These are phyloP conservation scores for Stephania japonica DNA, from an alignment of 164 flowering plant species.

Conservation along the genomic window DNA sequence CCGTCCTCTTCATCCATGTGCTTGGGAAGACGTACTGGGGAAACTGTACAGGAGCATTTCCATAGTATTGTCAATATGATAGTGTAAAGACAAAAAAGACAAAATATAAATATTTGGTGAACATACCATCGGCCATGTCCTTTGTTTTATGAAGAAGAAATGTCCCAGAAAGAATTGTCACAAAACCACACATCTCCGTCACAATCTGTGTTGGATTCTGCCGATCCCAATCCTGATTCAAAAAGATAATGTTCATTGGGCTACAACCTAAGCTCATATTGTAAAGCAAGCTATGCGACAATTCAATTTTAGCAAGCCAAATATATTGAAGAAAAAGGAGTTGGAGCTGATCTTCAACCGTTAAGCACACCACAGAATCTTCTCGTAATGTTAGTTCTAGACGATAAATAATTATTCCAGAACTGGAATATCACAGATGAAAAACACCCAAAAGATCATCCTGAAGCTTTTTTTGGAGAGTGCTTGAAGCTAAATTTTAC, in stretches of 20 bases:
- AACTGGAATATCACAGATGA: neutral
- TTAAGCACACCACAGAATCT: too few species aligned
- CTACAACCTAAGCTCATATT: neutral
- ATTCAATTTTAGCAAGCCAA: neutral
- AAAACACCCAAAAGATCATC: neutral
- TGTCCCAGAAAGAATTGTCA: constrained; percentile 67
- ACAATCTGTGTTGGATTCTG: constrained; percentile 66
- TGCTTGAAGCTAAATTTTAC: neutral
- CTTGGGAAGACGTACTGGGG: constrained; percentile 26
- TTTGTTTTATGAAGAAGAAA: constrained; percentile 78
- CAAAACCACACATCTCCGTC: constrained; percentile 72
- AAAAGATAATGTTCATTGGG: neutral
- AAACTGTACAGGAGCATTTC: constrained; percentile 8
- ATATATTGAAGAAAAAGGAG: neutral
- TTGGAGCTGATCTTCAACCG: too few species aligned
- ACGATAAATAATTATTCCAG: too few species aligned
- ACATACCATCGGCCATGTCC: constrained; percentile 56
- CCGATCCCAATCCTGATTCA: constrained; percentile 67
- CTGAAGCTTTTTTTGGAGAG: neutral
- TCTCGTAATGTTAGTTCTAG: too few species aligned
- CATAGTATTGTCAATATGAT: neutral
- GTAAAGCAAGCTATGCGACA: neutral
- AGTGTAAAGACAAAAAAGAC: neutral
- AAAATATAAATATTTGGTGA: neutral
- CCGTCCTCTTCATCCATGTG: constrained; percentile 34